A percentile compares a stretch with the other conserved stretches of the same genome.
Evolutionary conservation across 2,329 filamentous ascomycete species (phyloP).

Genomic region (Colletotrichum spaethianum): DNA sequence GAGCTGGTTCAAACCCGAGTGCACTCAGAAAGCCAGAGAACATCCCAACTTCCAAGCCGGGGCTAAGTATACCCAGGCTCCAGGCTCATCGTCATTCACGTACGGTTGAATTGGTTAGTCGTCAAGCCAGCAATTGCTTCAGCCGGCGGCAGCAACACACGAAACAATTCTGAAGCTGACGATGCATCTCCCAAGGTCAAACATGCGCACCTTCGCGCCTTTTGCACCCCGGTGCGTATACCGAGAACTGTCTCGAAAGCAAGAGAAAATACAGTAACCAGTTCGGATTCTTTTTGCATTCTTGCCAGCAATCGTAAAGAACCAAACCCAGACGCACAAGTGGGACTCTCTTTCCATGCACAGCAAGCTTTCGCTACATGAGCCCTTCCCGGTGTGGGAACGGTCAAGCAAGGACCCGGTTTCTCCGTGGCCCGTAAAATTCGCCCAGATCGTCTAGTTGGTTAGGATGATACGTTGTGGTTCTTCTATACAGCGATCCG

Average conservation of each 20-base stretch:
- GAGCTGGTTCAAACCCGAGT: too few species aligned
- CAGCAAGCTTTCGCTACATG: slow-evolving; percentile 5
- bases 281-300: not conserved
- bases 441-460: slow-evolving; percentile 42
- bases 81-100: not conserved
- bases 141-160: not conserved
- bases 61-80: not conserved
- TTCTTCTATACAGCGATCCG: slow-evolving; percentile 37
- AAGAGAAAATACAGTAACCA: not conserved
- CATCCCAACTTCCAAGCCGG: not conserved
- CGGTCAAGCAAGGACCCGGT: not conserved
- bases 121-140: not conserved
- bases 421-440: not conserved
- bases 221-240: not conserved
- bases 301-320: not conserved
- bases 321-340: not conserved
- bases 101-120: not conserved
- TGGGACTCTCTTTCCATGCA: not conserved
- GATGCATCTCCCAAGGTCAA: not conserved
- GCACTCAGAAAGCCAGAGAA: not conserved
- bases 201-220: not conserved
- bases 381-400: not conserved
- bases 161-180: not conserved
- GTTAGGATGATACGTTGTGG: slow-evolving; percentile 42
- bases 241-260: too few species aligned